Percentiles rank a stretch among this genome's conserved stretches.
phyloP scores from a whole-genome alignment of 352 stramenopile species.

The Globisporangium carolinianum region DNA sequence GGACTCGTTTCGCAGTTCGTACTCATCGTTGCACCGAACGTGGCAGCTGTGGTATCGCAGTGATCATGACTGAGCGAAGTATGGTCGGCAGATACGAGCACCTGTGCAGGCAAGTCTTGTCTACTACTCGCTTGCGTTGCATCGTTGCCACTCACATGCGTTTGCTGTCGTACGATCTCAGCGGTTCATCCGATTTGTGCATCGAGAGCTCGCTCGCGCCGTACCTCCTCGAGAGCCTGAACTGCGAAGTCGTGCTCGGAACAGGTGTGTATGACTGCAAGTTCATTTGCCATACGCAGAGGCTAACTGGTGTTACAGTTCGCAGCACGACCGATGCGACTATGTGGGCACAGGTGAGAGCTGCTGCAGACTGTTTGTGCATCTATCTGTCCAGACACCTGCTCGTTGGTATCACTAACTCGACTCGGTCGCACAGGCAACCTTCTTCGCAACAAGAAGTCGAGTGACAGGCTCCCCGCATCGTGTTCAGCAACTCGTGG shows the following conservation, averaged over 20 bases:
- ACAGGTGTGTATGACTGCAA: slow-evolving; percentile 10
- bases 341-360: slow-evolving; percentile 10
- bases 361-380: neutral
- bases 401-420: neutral
- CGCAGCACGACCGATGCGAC: slow-evolving; percentile 19
- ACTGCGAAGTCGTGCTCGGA: slow-evolving; percentile 13
- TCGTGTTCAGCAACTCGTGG: slow-evolving; percentile 8
- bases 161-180: neutral
- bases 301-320: slow-evolving; percentile 11
- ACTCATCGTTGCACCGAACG: neutral
- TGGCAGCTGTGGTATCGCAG: slow-evolving; percentile 15
- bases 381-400: too few species aligned
- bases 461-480: neutral
- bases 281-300: neutral
- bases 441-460: slow-evolving; percentile 9
- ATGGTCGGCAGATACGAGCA: slow-evolving; percentile 15
- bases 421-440: neutral
- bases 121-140: neutral
- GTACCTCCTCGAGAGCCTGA: slow-evolving; percentile 8
- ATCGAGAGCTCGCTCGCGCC: slow-evolving; percentile 10
- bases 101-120: slow-evolving; percentile 17
- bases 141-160: neutral
- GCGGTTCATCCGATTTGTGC: slow-evolving; percentile 4
- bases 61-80: slow-evolving; percentile 23
- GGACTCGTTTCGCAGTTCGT: neutral